phyloP scores from a whole-genome alignment of 2,329 filamentous ascomycete genomes.

The Polychaeton citri region DNA sequence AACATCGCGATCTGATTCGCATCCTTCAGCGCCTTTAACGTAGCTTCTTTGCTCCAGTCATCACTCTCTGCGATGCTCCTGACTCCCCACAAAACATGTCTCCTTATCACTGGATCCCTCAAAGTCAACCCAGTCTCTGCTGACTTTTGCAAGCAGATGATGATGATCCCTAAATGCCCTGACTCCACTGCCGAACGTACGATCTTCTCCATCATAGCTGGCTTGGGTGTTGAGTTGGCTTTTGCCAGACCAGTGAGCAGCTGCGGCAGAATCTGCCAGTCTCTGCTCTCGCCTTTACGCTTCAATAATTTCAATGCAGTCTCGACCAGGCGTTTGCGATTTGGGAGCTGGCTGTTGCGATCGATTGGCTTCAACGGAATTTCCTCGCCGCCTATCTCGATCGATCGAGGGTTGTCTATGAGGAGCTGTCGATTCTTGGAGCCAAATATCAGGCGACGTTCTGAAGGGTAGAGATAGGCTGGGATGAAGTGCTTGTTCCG shows the following conservation, averaged over 20 bases:
- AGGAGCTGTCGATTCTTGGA: conserved; percentile 27
- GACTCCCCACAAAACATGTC: conserved; percentile 22
- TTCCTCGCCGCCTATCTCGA: conserved; percentile 28
- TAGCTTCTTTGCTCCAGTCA: conserved; percentile 24
- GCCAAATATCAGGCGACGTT: conserved; percentile 30
- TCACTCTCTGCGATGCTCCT: conserved; percentile 19
- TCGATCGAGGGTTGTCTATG: conserved; percentile 28
- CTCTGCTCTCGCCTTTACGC: neutral
- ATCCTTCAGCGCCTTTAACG: conserved; percentile 24
- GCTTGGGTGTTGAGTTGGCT: conserved; percentile 9
- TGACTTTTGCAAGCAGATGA: conserved; percentile 19
- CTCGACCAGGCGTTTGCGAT: conserved; percentile 12
- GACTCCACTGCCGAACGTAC: conserved; percentile 18
- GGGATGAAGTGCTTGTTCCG: conserved; percentile 33
- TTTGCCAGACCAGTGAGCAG: conserved; percentile 20
- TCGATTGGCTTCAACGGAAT: conserved; percentile 22
- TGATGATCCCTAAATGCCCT: conserved; percentile 17
- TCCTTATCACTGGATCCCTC: conserved; percentile 17
- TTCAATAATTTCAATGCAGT: conserved; percentile 14
- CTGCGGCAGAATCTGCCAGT: conserved; percentile 22
- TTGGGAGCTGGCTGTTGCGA: conserved; percentile 17
- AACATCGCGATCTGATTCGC: conserved; percentile 27
- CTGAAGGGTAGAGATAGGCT: conserved; percentile 26
- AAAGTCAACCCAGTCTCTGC: conserved; percentile 22
- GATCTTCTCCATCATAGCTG: conserved; percentile 18